phyloP scores from a whole-genome alignment of 306 rosid genomes.

The Castanea mollissima region DNA sequence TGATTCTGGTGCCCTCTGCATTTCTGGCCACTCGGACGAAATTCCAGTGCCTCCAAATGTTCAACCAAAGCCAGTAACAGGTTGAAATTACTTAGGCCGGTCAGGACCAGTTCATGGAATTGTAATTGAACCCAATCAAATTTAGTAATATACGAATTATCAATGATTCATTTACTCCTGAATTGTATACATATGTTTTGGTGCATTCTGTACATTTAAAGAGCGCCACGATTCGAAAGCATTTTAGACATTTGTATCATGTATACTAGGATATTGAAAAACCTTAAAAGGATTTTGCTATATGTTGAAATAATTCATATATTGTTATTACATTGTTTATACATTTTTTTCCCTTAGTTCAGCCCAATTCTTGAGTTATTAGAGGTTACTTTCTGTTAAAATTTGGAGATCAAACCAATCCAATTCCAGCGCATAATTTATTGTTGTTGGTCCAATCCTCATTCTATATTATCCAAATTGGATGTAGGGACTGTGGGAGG shows the following conservation, averaged over 20 bases:
- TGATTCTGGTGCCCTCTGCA: constrained; percentile 67
- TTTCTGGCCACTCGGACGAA: constrained; percentile 60
- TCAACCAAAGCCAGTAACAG: constrained; percentile 27
- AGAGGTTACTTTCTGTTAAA: no score
- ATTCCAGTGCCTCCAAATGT: constrained; percentile 45
- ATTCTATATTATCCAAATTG: not conserved
- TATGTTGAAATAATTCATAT: not conserved
- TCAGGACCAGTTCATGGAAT: constrained; percentile 41
- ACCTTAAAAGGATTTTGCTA: not conserved
- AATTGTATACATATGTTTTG: not conserved
- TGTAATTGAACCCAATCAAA: constrained; percentile 52
- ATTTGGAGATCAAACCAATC: not conserved
- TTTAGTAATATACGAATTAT: constrained; percentile 17
- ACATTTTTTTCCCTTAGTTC: not conserved
- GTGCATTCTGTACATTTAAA: not conserved
- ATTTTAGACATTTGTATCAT: not conserved
- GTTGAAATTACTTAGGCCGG: constrained; percentile 17
- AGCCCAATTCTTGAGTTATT: not conserved
- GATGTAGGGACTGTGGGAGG: no score
- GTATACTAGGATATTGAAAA: not conserved
- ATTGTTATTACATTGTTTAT: not conserved
- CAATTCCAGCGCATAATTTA: not conserved
- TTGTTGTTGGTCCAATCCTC: not conserved
- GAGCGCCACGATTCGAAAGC: not conserved
- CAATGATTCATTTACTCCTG: constrained; percentile 10